phyloP scores from a whole-genome alignment of 768 basidiomycete genomes.

The Cystobasidium onofrii region DNA sequence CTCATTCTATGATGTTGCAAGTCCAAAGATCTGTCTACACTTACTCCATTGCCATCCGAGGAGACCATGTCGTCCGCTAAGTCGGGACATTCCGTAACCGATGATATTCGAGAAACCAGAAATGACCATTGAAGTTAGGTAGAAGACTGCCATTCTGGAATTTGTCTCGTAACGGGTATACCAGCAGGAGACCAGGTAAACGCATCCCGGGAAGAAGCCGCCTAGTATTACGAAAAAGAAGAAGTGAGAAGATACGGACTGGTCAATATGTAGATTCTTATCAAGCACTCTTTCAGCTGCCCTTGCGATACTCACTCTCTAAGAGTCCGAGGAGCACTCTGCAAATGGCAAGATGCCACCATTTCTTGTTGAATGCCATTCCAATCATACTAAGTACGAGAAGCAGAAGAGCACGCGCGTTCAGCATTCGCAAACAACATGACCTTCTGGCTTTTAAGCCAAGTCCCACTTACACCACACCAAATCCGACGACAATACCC shows the following conservation, averaged over 20 bases:
- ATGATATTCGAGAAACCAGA: slow-evolving; percentile 43
- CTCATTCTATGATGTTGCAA: too few relatives aligned
- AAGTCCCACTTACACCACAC: slow-evolving; percentile 34
- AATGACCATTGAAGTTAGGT: slow-evolving; percentile 43
- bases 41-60: slow-evolving; percentile 41
- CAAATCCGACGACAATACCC: slow-evolving; percentile 31
- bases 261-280: too few relatives aligned
- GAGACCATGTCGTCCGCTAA: slow-evolving; percentile 34
- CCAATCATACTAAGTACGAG: background rate
- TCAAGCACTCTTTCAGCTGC: background rate
- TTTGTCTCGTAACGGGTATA: slow-evolving; percentile 43
- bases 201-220: slow-evolving; percentile 35
- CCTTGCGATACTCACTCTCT: slow-evolving; percentile 36
- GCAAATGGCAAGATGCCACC: slow-evolving; percentile 42
- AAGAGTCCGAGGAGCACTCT: slow-evolving; percentile 43
- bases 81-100: slow-evolving; percentile 31
- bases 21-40: too few relatives aligned
- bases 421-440: too few relatives aligned
- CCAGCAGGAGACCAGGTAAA: slow-evolving; percentile 38
- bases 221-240: slow-evolving; percentile 39
- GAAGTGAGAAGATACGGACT: too few relatives aligned
- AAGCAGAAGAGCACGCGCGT: background rate
- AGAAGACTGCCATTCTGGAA: slow-evolving; percentile 42
- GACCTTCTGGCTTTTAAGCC: too few relatives aligned
- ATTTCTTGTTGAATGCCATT: slow-evolving; percentile 42